Percentiles rank a stretch among this genome's conserved stretches.
Conservation (phyloP, 495 filamentous ascomycete species). For the Jackrogersella minutella region DNA sequence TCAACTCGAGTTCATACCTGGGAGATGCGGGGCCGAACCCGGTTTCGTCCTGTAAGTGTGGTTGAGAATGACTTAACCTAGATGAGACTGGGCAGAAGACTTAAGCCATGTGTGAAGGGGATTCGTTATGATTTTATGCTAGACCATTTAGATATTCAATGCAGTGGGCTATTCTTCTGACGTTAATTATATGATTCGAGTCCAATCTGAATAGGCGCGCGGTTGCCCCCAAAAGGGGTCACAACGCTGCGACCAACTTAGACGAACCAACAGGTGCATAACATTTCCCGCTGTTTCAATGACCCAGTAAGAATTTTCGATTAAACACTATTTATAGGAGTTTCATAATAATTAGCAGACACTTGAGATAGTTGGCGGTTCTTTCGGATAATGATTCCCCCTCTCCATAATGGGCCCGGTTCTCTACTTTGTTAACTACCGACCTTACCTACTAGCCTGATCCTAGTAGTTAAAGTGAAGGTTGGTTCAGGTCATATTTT, state of each 20-base stretch:
- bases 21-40: constrained; percentile 24
- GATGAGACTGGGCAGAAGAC: neutral
- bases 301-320: neutral
- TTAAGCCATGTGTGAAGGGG: neutral
- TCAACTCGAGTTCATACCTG: constrained; percentile 21
- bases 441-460: no score
- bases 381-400: no score
- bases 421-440: no score
- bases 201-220: neutral
- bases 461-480: no score
- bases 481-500: no score
- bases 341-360: no score
- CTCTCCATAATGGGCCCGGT: no score
- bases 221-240: constrained; percentile 2
- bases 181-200: neutral
- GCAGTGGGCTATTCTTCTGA: neutral
- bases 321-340: no score
- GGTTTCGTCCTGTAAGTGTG: constrained; percentile 18
- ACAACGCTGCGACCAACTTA: neutral
- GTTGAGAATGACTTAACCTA: neutral
- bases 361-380: no score
- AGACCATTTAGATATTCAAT: neutral
- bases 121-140: neutral
- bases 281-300: no score
- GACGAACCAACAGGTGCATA: neutral